phyloP scores from a whole-genome alignment of 306 rosid genomes.

The Luffa aegyptiaca region DNA sequence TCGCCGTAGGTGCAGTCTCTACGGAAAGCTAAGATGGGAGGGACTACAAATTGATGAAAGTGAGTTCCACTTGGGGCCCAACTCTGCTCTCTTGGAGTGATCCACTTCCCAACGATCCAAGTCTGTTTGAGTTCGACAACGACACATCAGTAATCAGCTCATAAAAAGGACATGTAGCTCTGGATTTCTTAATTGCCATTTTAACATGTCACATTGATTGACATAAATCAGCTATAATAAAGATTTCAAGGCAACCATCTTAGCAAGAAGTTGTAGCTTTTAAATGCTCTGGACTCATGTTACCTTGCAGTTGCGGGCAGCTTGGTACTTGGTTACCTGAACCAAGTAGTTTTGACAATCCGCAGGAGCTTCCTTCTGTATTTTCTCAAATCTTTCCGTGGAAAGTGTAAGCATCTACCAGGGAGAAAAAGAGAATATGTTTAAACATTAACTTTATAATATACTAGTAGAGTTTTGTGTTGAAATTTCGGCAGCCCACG shows the following conservation, averaged over 20 bases:
- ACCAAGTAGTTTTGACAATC: constrained; percentile 77
- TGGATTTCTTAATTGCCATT: not conserved
- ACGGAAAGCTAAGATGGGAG: constrained; percentile 72
- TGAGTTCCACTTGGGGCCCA: constrained; percentile 95
- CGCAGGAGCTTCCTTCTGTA: constrained; percentile 79
- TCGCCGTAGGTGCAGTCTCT: constrained; percentile 92
- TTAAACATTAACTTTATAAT: not conserved
- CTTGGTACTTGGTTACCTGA: constrained; percentile 89
- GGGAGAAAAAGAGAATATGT: not conserved
- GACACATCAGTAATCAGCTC: not conserved
- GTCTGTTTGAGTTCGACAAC: constrained; percentile 30
- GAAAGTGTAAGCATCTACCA: constrained; percentile 87
- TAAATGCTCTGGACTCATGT: not conserved
- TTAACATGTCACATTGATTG: not conserved
- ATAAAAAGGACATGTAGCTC: not conserved
- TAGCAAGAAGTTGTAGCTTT: not conserved
- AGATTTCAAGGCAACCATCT: not conserved
- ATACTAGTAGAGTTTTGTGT: too few relatives aligned
- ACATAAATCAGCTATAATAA: not conserved
- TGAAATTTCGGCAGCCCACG: too few relatives aligned
- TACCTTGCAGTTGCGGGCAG: constrained; percentile 84
- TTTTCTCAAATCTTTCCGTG: constrained; percentile 67
- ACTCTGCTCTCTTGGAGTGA: constrained; percentile 69
- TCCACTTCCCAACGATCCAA: constrained; percentile 99
- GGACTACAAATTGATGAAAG: constrained; percentile 96